phyloP scores from a whole-genome alignment of 208 protist genomes.

The Trypanosoma cruzi region DNA sequence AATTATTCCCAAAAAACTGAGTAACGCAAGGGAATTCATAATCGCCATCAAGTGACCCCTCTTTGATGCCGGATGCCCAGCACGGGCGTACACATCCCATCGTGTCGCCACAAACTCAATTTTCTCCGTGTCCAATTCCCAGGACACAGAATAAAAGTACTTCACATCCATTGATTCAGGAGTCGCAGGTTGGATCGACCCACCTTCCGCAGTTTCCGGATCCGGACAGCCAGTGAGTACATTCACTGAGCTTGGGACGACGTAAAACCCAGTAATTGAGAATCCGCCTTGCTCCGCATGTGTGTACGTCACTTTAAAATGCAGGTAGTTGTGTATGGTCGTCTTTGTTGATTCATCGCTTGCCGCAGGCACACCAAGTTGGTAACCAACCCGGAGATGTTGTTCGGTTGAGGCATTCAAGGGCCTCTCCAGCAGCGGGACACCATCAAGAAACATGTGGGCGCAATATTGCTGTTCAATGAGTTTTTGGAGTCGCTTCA shows the following conservation, averaged over 20 bases:
- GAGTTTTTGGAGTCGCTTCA: constrained; percentile 34
- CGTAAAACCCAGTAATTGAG: constrained; percentile 61
- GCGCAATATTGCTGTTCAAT: constrained; percentile 53
- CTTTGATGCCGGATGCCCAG: constrained; percentile 24
- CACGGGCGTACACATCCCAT: constrained; percentile 92
- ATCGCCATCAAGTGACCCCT: constrained; percentile 95
- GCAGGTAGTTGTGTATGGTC: constrained; percentile 72
- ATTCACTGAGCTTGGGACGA: constrained; percentile 22
- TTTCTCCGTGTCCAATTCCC: constrained; percentile 24
- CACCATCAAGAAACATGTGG: constrained; percentile 69
- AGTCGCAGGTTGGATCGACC: not conserved
- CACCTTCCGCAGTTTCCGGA: not conserved
- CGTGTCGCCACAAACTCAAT: constrained; percentile 82
- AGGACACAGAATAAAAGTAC: constrained; percentile 59
- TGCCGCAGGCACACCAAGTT: constrained; percentile 24
- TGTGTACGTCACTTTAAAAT: constrained; percentile 53
- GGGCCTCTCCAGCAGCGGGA: constrained; percentile 43
- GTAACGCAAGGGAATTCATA: constrained; percentile 95
- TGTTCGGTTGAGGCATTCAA: too few species aligned
- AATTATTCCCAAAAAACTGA: constrained; percentile 93
- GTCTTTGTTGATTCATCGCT: not conserved
- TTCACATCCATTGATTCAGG: constrained; percentile 35
- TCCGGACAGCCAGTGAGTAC: constrained; percentile 10
- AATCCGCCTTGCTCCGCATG: not conserved
- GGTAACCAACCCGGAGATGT: constrained; percentile 33